A percentile compares a stretch with the other conserved stretches of the same genome.
These are phyloP conservation scores for Coemansia biformis DNA, from an alignment of 192 early-diverging fungal genomes.

Conservation along the genomic window DNA sequence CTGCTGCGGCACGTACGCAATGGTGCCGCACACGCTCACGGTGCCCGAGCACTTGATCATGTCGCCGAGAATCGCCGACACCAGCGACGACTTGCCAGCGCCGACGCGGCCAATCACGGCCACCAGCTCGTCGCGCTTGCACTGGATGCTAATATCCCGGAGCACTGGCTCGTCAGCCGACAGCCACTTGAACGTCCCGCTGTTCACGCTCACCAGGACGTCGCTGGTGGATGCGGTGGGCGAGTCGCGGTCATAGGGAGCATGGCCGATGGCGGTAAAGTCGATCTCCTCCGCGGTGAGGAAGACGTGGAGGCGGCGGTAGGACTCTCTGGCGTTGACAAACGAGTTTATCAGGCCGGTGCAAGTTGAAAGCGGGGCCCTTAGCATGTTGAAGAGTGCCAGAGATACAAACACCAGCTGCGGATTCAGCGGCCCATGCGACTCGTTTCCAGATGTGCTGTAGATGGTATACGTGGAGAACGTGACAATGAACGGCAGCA, in stretches of 20 bases:
- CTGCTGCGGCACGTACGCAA: too few relatives aligned
- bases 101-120: too few relatives aligned
- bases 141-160: conserved; percentile 35
- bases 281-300: conserved; percentile 42
- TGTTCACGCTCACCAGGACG: too few relatives aligned
- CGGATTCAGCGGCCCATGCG: conserved; percentile 45
- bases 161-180: conserved; percentile 41
- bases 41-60: conserved; percentile 9
- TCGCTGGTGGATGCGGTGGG: conserved; percentile 2
- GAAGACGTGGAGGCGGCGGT: conserved; percentile 31
- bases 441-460: conserved; percentile 21
- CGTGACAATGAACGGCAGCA: conserved; percentile 41
- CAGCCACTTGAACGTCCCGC: too few relatives aligned
- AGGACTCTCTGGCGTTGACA: conserved; percentile 36
- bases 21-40: too few relatives aligned
- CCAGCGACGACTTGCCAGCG: too few relatives aligned
- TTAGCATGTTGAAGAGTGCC: conserved; percentile 49
- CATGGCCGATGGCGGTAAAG: conserved; percentile 25
- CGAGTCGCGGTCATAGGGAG: conserved; percentile 34
- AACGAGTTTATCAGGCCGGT: conserved; percentile 23
- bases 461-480: conserved; percentile 46
- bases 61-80: conserved; percentile 37
- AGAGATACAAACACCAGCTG: too few relatives aligned
- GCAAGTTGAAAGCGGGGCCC: conserved; percentile 28
- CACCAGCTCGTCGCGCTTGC: too few relatives aligned